These are phyloP conservation scores for Leucocoprinus sp. DNA, from an alignment of 768 basidiomycete species.

Conservation along the genomic window DNA sequence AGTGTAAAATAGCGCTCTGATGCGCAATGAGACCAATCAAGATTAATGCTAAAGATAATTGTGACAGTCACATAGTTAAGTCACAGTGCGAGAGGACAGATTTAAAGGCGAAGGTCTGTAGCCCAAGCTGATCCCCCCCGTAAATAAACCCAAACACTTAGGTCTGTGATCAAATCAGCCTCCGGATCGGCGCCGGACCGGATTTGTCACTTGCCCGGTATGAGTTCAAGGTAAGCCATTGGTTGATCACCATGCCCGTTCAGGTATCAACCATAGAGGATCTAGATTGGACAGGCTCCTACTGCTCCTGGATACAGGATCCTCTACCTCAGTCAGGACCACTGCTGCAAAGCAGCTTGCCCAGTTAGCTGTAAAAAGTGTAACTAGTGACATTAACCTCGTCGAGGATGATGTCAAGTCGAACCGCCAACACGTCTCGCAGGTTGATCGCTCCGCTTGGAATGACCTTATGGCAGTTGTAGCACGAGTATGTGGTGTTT, in stretches of 20 bases:
- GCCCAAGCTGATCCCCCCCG: slow-evolving; percentile 48
- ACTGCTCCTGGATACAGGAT: slow-evolving; percentile 90
- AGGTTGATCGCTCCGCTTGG: slow-evolving; percentile 74
- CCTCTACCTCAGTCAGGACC: slow-evolving; percentile 78
- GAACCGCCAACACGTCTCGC: slow-evolving; percentile 46
- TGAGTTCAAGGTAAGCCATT: slow-evolving; percentile 63
- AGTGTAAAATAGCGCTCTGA: background rate
- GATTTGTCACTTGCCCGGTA: slow-evolving; percentile 47
- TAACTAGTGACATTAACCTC: slow-evolving; percentile 73
- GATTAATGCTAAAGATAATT: slow-evolving; percentile 15
- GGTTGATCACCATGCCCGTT: slow-evolving; percentile 3
- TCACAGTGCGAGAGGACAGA: slow-evolving; percentile 42
- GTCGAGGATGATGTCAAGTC: slow-evolving; percentile 69
- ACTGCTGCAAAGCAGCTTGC: slow-evolving; percentile 98
- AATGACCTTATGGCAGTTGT: slow-evolving; percentile 85
- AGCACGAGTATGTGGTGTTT: slow-evolving; percentile 54
- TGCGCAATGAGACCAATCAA: slow-evolving; percentile 13
- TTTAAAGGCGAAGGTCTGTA: slow-evolving; percentile 48
- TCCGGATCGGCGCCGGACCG: slow-evolving; percentile 38
- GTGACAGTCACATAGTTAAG: slow-evolving; percentile 33
- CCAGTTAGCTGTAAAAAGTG: slow-evolving; percentile 80
- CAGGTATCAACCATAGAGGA: background rate
- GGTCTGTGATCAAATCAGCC: slow-evolving; percentile 19
- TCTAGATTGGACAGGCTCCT: slow-evolving; percentile 93
- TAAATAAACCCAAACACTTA: slow-evolving; percentile 38